These are phyloP conservation scores for Pyrus bretschneideri DNA, from an alignment of 306 rosid genomes.

Conservation along the genomic window DNA sequence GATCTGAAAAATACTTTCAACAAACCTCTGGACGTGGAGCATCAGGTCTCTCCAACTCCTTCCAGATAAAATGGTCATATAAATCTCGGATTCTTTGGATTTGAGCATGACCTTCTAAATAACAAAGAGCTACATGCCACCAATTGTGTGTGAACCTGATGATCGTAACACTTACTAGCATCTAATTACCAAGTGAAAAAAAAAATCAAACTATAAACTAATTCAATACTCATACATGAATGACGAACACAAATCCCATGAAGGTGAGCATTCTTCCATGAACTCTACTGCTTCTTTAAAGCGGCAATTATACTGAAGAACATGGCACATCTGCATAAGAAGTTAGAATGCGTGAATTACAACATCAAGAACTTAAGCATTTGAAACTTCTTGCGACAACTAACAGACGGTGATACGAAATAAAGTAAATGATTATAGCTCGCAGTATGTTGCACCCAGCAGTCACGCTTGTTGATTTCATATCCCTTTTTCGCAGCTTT, in stretches of 20 bases:
- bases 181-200: conserved; percentile 3
- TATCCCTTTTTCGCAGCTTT: conserved; percentile 67
- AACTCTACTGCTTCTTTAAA: conserved; percentile 81
- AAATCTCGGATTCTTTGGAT: conserved; percentile 43
- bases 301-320: conserved; percentile 64
- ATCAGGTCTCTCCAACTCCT: conserved; percentile 68
- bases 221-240: conserved; percentile 52
- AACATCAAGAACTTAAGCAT: neutral
- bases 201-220: neutral
- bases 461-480: conserved; percentile 59
- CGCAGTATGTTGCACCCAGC: conserved; percentile 88
- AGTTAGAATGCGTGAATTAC: conserved; percentile 11
- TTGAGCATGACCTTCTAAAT: conserved; percentile 73
- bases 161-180: conserved; percentile 2
- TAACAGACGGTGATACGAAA: neutral
- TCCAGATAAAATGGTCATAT: conserved; percentile 77
- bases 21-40: conserved; percentile 44
- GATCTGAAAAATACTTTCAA: conserved; percentile 7
- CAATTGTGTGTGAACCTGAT: conserved; percentile 95
- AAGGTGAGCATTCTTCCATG: conserved; percentile 71
- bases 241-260: conserved; percentile 56
- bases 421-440: conserved; percentile 18
- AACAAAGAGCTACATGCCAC: conserved; percentile 98
- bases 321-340: conserved; percentile 75
- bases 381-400: neutral